These are phyloP conservation scores for Gentiana dahurica DNA, from an alignment of 257 asterid genomes.

Conservation along the genomic window DNA sequence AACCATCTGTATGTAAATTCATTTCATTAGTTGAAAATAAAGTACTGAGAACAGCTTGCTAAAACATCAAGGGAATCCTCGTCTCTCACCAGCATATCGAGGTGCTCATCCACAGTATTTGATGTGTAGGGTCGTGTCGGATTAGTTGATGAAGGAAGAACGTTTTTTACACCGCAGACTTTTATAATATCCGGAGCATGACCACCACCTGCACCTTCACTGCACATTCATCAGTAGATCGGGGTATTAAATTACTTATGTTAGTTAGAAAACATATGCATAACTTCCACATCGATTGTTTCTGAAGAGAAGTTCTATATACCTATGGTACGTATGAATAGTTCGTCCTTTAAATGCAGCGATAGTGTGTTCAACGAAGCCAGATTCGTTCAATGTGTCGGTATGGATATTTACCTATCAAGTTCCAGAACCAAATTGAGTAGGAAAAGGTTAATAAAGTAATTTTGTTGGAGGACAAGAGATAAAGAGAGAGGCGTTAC, in stretches of 20 bases:
- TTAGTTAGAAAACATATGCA: not conserved
- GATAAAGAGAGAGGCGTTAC: slow-evolving; percentile 22
- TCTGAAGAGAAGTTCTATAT: slow-evolving; percentile 8
- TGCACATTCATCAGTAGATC: slow-evolving; percentile 19
- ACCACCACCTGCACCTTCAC: slow-evolving; percentile 99
- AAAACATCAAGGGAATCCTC: slow-evolving; percentile 1
- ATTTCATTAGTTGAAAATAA: not conserved
- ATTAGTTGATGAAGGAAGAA: slow-evolving; percentile 91
- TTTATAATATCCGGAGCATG: slow-evolving; percentile 98
- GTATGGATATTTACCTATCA: slow-evolving; percentile 83
- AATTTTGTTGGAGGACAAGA: slow-evolving; percentile 12
- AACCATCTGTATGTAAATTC: slow-evolving; percentile 63
- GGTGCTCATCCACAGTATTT: slow-evolving; percentile 96
- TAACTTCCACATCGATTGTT: not conserved
- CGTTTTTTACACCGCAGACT: slow-evolving; percentile 91
- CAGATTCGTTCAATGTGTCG: slow-evolving; percentile 95
- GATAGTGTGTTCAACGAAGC: slow-evolving; percentile 90
- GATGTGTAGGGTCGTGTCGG: slow-evolving; percentile 89
- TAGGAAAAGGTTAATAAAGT: slow-evolving; percentile 9
- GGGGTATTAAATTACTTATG: not conserved
- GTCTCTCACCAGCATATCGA: slow-evolving; percentile 90
- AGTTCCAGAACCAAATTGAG: slow-evolving; percentile 12
- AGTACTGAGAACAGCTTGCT: not conserved
- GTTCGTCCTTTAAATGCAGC: slow-evolving; percentile 85
- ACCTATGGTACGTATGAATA: slow-evolving; percentile 94